Conservation (phyloP, 2,329 filamentous ascomycete species). For the Sarocladium oryzae region DNA sequence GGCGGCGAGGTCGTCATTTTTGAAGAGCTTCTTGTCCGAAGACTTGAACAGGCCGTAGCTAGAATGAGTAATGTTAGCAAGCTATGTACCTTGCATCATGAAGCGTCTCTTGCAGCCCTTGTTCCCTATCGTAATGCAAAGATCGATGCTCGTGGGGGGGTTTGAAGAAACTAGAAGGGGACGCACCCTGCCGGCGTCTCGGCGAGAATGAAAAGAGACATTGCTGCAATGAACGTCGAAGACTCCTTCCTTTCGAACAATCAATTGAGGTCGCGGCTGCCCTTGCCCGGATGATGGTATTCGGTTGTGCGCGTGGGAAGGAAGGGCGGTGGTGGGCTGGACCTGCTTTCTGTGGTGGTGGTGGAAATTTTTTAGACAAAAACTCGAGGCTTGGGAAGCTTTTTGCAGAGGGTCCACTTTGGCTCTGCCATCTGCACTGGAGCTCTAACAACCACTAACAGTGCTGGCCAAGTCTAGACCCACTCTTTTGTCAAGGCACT, state of each 20-base stretch:
- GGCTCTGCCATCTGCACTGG: not conserved
- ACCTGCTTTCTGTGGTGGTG: slow-evolving; percentile 15
- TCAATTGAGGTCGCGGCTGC: slow-evolving; percentile 26
- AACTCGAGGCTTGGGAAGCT: slow-evolving; percentile 19
- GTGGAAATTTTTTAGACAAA: slow-evolving; percentile 36
- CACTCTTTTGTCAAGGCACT: not conserved
- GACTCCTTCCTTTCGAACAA: slow-evolving; percentile 9
- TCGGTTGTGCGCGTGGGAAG: slow-evolving; percentile 28
- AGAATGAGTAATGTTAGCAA: slow-evolving; percentile 25
- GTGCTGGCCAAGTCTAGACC: not conserved
- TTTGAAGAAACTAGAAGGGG: slow-evolving; percentile 1
- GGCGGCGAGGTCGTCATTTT: slow-evolving; percentile 71
- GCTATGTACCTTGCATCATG: not conserved
- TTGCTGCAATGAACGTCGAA: slow-evolving; percentile 31
- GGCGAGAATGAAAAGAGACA: slow-evolving; percentile 88
- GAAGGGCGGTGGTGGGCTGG: slow-evolving; percentile 22
- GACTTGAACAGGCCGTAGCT: slow-evolving; percentile 98
- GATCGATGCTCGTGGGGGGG: slow-evolving; percentile 5
- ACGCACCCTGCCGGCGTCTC: slow-evolving; percentile 80
- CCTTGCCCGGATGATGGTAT: slow-evolving; percentile 19
- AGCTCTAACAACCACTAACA: not conserved
- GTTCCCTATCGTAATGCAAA: not conserved
- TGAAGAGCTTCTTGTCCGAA: slow-evolving; percentile 96
- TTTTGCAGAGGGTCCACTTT: slow-evolving; percentile 8
- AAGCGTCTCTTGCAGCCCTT: not conserved